Percentiles rank a stretch among this genome's conserved stretches.
phyloP scores from a whole-genome alignment of 345 rosid species.

The Linum usitatissimum region DNA sequence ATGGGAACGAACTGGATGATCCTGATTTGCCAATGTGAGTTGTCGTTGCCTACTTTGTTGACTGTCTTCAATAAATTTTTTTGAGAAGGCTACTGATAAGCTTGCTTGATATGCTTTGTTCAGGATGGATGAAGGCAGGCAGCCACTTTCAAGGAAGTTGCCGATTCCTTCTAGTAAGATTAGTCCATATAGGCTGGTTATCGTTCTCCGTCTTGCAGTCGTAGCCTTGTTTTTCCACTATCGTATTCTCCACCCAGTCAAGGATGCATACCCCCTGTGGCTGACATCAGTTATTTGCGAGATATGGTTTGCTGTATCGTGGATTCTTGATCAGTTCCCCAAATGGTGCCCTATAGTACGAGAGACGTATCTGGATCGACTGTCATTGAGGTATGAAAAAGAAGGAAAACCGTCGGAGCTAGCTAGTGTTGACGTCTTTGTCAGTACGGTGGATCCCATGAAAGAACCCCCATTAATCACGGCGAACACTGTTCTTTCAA shows the following conservation, averaged over 20 bases:
- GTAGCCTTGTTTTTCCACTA: neutral
- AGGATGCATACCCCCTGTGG: neutral
- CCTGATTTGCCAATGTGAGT: neutral
- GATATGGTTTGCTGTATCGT: neutral
- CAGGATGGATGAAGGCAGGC: constrained; percentile 1
- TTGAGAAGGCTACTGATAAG: no score
- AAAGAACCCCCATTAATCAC: neutral
- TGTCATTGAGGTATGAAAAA: neutral
- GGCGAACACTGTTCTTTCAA: neutral
- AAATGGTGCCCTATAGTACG: neutral
- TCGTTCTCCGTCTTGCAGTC: neutral
- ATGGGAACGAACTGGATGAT: neutral
- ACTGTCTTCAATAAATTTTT: neutral
- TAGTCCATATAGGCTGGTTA: neutral
- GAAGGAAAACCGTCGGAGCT: neutral
- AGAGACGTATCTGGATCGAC: neutral
- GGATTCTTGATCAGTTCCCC: neutral
- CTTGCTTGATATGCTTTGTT: neutral
- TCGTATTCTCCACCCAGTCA: neutral
- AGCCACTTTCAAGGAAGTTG: neutral
- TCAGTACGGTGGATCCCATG: neutral
- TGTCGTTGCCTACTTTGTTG: neutral
- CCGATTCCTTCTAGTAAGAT: neutral
- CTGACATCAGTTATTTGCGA: neutral
- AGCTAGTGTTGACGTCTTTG: neutral